Evolutionary conservation across 2,329 filamentous ascomycete genomes (phyloP), one percentile per base, ranked within the genome.

Genomic region (Pseudogymnoascus sp.): DNA sequence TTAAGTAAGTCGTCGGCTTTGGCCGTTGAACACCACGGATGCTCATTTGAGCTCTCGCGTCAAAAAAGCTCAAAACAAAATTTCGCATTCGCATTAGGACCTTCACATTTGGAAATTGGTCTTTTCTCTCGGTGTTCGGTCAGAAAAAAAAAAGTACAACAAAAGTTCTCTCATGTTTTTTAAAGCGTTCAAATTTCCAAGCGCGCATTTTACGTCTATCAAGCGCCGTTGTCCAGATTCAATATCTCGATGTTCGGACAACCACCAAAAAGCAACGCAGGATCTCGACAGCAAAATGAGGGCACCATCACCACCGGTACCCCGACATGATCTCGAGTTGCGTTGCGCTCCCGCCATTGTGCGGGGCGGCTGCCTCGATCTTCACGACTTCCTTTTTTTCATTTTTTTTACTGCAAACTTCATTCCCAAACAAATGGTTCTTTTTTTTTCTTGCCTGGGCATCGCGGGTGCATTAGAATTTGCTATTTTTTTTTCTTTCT

Each of bases 331-430:
- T 74, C 71, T 73, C 72, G 72, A 73, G 70, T 68, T 69, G 71
- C 71, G 70, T 70, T 73, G 72, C 71, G 67, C 69, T 65, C 50
- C 24, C 24, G 14, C 3, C 24, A 29, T 29, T 31, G 19, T 37
- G 64, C 63, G 61, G 29, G 68, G 69, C 69, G 69, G 69, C 72
- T 70, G 72, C 71, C 72, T 73, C 72, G 72, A 74, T 73, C 71
- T 74, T 69, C 47, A 73, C 69, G 71, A 73, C 68, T 62, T 69
- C 72, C 70, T 66, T 66, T 64, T 69, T 68, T 63, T 13, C 59
- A 62, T n/a, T n/a, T n/a, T n/a, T n/a, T n/a, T 67, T 5, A n/a
- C 31, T 53, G 44, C 44, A 53, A 53, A 53, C 44, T 53, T 53
- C 44, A 53, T 53, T 53, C 44, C 8, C 44, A 53, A 53, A 53